Conservation (phyloP, 2,329 filamentous ascomycete species). For the Colletotrichum gigasporum region DNA sequence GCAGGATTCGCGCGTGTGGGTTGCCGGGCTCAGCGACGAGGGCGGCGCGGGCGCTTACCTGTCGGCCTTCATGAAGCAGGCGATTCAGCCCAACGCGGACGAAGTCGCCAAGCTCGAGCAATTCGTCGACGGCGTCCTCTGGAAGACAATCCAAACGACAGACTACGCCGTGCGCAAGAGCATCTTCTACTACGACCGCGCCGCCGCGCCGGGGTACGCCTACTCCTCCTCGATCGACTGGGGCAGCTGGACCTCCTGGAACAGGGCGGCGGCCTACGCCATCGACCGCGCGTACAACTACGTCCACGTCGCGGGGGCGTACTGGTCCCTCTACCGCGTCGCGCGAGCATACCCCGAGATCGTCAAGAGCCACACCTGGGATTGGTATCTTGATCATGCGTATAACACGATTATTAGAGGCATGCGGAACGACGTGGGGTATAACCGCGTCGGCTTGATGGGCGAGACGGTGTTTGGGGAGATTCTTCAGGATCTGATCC, state of each 20-base stretch:
- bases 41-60: conserved; percentile 65
- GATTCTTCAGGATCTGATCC: conserved; percentile 58
- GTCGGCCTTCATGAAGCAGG: conserved; percentile 64
- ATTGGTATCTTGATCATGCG: conserved; percentile 65
- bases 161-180: conserved; percentile 62
- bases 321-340: conserved; percentile 66
- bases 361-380: conserved; percentile 51
- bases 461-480: conserved; percentile 66
- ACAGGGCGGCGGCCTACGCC: conserved; percentile 52
- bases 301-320: conserved; percentile 63
- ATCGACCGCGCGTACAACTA: conserved; percentile 67
- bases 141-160: conserved; percentile 54
- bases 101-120: conserved; percentile 63
- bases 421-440: conserved; percentile 50
- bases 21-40: conserved; percentile 68
- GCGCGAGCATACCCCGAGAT: conserved; percentile 57
- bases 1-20: conserved; percentile 63
- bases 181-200: conserved; percentile 65
- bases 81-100: conserved; percentile 54
- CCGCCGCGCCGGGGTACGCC: conserved; percentile 48
- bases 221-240: conserved; percentile 58
- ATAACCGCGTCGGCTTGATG: conserved; percentile 62
- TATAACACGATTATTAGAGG: conserved; percentile 57
- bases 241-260: conserved; percentile 62
- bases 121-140: conserved; percentile 62